phyloP scores from a whole-genome alignment of 2,329 filamentous ascomycete species.

The Lojkania enalia region DNA sequence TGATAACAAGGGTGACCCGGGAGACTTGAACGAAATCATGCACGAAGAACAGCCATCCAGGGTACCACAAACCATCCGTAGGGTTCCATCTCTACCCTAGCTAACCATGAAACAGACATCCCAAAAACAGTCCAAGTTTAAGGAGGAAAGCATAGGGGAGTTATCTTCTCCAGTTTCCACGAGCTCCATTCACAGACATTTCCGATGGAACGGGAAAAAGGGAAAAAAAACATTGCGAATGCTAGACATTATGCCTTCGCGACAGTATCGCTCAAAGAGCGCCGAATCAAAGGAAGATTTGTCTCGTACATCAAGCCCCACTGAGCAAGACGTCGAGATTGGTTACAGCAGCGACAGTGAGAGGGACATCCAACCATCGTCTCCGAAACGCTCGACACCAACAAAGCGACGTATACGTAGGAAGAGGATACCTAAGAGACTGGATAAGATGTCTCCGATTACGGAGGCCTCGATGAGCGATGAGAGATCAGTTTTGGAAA shows the following conservation, averaged over 20 bases:
- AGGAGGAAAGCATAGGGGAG: neutral
- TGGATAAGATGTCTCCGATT: constrained; percentile 30
- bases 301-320: neutral
- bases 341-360: constrained; percentile 16
- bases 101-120: neutral
- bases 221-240: neutral
- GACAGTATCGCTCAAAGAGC: neutral
- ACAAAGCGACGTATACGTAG: constrained; percentile 13
- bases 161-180: too few relatives aligned
- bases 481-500: neutral
- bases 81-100: neutral
- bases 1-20: too few relatives aligned
- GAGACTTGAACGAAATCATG: too few relatives aligned
- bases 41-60: neutral
- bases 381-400: neutral
- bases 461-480: constrained; percentile 6
- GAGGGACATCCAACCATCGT: constrained; percentile 1
- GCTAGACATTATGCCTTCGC: neutral
- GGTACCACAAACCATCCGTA: neutral
- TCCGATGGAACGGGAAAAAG: neutral
- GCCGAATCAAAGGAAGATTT: neutral
- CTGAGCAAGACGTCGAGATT: constrained; percentile 4
- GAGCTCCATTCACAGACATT: neutral
- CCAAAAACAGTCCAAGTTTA: neutral
- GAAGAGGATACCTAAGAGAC: constrained; percentile 15